Conservation (phyloP, 106 monocot species). For the Amphibolis antarctica region DNA sequence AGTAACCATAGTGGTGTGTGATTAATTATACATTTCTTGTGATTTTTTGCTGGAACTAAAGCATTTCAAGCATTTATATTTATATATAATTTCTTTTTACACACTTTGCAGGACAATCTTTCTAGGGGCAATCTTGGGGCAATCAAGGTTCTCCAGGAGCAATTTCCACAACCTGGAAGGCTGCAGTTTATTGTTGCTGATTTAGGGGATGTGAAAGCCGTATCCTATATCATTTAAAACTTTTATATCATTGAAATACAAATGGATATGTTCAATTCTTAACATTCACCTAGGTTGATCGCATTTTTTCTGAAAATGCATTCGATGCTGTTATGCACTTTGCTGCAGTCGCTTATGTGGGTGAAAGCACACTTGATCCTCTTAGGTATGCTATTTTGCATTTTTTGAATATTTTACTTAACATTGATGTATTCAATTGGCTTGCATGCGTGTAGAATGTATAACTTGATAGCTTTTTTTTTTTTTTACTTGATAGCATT, state of each 20-base stretch:
- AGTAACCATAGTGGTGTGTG: conserved; percentile 85
- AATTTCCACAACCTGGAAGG: conserved; percentile 62
- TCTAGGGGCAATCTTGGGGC: conserved; percentile 77
- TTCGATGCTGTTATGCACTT: conserved; percentile 93
- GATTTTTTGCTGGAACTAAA: background rate
- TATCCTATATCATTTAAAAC: conserved; percentile 29
- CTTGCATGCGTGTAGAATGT: too few relatives aligned
- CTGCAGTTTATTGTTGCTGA: conserved; percentile 78
- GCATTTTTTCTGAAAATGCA: conserved; percentile 64
- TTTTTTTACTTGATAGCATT: too few relatives aligned
- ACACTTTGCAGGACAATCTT: conserved; percentile 54
- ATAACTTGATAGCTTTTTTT: too few relatives aligned
- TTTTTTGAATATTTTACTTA: background rate
- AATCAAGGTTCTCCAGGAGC: conserved; percentile 43
- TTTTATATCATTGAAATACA: background rate
- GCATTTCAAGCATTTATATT: background rate
- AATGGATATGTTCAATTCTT: conserved; percentile 6
- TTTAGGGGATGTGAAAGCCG: conserved; percentile 63
- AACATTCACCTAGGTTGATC: conserved; percentile 32
- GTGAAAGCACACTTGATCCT: conserved; percentile 75
- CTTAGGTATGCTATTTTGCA: conserved; percentile 35
- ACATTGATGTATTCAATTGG: background rate
- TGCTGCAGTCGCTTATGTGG: conserved; percentile 83
- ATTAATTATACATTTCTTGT: background rate
- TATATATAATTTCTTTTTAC: background rate